These are phyloP conservation scores for Eimeria tenella DNA, from an alignment of 169 alveolate species.

Conservation along the genomic window DNA sequence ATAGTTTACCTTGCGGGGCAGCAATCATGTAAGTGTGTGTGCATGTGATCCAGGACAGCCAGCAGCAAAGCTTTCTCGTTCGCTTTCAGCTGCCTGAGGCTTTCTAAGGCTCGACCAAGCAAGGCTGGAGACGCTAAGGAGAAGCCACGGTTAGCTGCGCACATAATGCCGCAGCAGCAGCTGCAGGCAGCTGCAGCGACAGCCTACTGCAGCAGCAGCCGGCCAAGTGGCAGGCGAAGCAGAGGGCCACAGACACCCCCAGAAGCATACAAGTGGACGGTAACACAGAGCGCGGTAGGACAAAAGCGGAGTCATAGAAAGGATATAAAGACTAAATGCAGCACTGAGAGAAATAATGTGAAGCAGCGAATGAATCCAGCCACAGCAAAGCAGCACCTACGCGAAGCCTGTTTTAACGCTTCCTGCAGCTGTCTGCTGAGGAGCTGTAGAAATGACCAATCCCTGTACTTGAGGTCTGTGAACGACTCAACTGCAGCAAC, in stretches of 20 bases:
- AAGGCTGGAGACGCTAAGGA: constrained; percentile 11
- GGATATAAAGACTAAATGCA: background rate
- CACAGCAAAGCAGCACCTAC: background rate
- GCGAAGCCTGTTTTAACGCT: constrained; percentile 51
- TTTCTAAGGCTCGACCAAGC: constrained; percentile 5
- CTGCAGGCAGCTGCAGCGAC: background rate
- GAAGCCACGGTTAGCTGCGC: constrained; percentile 16
- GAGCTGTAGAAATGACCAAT: constrained; percentile 43
- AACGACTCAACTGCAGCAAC: constrained; percentile 58
- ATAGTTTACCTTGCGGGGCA: constrained; percentile 52
- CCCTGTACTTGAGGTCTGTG: constrained; percentile 63
- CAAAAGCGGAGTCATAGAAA: background rate
- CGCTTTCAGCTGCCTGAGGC: constrained; percentile 44
- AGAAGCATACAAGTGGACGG: background rate
- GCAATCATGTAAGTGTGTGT: constrained; percentile 27
- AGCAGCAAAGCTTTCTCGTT: constrained; percentile 64
- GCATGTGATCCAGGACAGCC: constrained; percentile 14
- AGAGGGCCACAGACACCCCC: background rate
- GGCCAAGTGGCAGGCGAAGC: background rate
- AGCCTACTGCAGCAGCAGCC: constrained; percentile 8
- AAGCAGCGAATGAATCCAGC: background rate
- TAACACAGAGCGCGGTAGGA: background rate
- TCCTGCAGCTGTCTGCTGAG: constrained; percentile 67
- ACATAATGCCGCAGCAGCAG: constrained; percentile 2
- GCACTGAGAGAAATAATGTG: background rate